phyloP scores from a whole-genome alignment of 2,329 filamentous ascomycete species.

The Ophiocordyceps camponoti-saundersi region DNA sequence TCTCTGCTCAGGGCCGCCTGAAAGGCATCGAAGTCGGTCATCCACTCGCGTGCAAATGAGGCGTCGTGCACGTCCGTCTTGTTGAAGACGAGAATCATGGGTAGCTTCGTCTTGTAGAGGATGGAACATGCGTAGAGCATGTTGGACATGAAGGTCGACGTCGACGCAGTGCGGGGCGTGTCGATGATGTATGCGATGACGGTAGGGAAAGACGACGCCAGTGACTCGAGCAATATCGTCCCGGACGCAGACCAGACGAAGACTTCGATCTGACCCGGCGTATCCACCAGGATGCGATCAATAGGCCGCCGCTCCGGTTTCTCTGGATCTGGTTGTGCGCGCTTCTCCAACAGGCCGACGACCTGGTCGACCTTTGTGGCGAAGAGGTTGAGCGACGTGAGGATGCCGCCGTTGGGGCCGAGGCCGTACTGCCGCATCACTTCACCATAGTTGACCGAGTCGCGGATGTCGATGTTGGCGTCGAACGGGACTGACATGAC shows the following conservation, averaged over 20 bases:
- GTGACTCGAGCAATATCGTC: conserved; percentile 79
- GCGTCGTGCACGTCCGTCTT: conserved; percentile 94
- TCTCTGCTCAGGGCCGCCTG: conserved; percentile 70
- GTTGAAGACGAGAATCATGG: conserved; percentile 98
- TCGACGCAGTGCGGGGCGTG: conserved; percentile 81
- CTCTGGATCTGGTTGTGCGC: conserved; percentile 46
- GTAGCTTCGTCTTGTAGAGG: conserved; percentile 93
- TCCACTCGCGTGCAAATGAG: conserved; percentile 91
- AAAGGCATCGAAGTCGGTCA: conserved; percentile 97
- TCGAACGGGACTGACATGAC: conserved; percentile 90
- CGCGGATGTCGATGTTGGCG: conserved; percentile 95
- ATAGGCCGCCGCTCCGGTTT: conserved; percentile 46
- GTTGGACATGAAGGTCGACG: conserved; percentile 97
- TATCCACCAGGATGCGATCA: conserved; percentile 82
- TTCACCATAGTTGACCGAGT: conserved; percentile 98
- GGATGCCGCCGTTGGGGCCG: conserved; percentile 88
- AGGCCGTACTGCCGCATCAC: conserved; percentile 99
- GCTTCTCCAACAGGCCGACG: conserved; percentile 75
- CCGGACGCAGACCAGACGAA: conserved; percentile 97
- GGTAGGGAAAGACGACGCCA: conserved; percentile 89
- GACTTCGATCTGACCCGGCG: conserved; percentile 93
- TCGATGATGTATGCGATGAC: conserved; percentile 97
- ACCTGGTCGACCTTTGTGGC: conserved; percentile 97
- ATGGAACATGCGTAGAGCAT: conserved; percentile 99
- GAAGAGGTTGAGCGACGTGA: conserved; percentile 91